Evolutionary conservation across 2,329 filamentous ascomycete genomes (phyloP).

Genomic region (Podosphaera xanthii): DNA sequence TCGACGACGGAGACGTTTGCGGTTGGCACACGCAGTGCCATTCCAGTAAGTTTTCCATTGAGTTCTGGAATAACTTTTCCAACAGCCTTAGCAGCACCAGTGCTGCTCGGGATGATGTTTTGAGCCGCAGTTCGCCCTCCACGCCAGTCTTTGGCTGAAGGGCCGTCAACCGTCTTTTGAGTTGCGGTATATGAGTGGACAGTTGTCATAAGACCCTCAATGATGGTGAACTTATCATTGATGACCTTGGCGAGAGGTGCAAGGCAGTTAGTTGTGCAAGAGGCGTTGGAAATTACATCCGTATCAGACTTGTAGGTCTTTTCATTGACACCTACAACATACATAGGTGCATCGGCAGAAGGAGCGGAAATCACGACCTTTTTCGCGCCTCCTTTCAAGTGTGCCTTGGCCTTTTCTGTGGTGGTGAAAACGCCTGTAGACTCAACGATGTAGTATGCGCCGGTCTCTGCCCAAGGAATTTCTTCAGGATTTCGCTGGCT

Average conservation of each 20-base stretch:
- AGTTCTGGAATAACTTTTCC: conserved; percentile 97
- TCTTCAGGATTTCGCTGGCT: conserved; percentile 66
- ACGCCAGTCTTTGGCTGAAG: conserved; percentile 97
- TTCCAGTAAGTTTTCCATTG: conserved; percentile 99
- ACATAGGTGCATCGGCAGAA: conserved; percentile 95
- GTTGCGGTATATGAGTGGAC: conserved; percentile 99
- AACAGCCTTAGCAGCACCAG: conserved; percentile 98
- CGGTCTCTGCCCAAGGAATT: conserved; percentile 78
- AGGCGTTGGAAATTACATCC: conserved; percentile 94
- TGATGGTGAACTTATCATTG: conserved; percentile 91
- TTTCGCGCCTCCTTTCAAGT: conserved; percentile 94
- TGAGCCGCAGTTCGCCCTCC: conserved; percentile 95
- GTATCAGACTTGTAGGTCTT: conserved; percentile 76
- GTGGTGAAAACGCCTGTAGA: conserved; percentile 99
- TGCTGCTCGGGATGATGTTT: conserved; percentile 99
- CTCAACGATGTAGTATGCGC: conserved; percentile 87
- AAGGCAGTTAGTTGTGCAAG: conserved; percentile 99
- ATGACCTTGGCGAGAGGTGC: conserved; percentile 98
- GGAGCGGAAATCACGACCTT: conserved; percentile 89
- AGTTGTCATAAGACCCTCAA: conserved; percentile 99
- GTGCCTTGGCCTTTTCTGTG: conserved; percentile 79
- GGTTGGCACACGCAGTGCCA: conserved; percentile 98
- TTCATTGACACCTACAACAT: conserved; percentile 99
- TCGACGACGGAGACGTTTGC: conserved; percentile 98
- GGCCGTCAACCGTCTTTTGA: conserved; percentile 97